Conservation (phyloP, 2,329 filamentous ascomycete species). For the Capronia coronata region DNA sequence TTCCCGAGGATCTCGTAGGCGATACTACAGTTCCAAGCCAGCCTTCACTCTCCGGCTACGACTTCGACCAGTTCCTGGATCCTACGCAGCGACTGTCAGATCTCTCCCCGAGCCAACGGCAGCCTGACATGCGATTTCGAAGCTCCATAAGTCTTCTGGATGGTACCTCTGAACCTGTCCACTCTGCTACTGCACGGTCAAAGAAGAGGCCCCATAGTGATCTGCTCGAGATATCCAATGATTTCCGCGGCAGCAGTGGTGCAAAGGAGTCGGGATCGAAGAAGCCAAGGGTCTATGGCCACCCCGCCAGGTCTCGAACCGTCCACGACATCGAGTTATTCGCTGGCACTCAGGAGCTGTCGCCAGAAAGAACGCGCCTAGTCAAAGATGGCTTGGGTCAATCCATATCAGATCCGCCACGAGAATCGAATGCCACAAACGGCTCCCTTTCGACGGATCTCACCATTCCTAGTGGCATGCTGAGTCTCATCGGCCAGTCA, state of each 20-base stretch:
- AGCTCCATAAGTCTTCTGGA: neutral
- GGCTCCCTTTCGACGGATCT: neutral
- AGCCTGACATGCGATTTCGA: neutral
- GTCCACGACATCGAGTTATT: slow-evolving; percentile 13
- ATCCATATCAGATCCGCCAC: neutral
- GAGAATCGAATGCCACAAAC: neutral
- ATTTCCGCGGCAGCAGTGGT: neutral
- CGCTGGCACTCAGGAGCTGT: neutral
- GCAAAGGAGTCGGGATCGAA: slow-evolving; percentile 8
- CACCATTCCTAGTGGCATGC: slow-evolving; percentile 1
- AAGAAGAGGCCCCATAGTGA: slow-evolving; percentile 21
- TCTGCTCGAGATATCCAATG: slow-evolving; percentile 1
- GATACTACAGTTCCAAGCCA: neutral
- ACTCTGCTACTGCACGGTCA: neutral
- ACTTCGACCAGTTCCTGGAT: slow-evolving; percentile 24
- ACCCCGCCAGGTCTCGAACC: slow-evolving; percentile 9
- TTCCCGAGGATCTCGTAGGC: neutral
- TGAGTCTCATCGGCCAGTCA: slow-evolving; percentile 8
- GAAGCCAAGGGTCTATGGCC: slow-evolving; percentile 19
- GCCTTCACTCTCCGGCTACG: slow-evolving; percentile 13
- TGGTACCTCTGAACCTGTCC: neutral
- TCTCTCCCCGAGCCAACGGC: slow-evolving; percentile 2
- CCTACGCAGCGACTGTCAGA: slow-evolving; percentile 23
- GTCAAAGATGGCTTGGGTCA: neutral
- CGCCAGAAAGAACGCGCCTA: too few relatives aligned